phyloP scores from a whole-genome alignment of 495 filamentous ascomycete species.

The Aspergillus mulundensis region DNA sequence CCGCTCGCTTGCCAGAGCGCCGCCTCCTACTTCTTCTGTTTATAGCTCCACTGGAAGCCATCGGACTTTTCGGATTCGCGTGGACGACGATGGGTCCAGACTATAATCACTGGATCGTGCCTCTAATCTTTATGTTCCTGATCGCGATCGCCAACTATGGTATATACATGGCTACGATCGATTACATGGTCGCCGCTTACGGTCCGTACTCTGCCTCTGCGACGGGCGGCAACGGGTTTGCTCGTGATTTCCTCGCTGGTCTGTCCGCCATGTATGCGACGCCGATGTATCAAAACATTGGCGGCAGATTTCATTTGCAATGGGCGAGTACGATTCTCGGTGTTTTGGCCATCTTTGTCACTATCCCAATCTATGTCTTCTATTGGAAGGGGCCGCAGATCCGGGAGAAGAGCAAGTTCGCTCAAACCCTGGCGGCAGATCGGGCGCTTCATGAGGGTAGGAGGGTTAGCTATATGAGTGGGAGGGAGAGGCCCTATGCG shows the following conservation, averaged over 20 bases:
- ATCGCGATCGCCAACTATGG: constrained; percentile 67
- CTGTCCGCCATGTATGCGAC: constrained; percentile 45
- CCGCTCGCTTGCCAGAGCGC: constrained; percentile 52
- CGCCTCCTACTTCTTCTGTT: constrained; percentile 56
- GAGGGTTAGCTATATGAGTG: constrained; percentile 19
- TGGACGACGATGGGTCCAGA: constrained; percentile 61
- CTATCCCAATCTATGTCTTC: constrained; percentile 46
- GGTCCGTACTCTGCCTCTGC: constrained; percentile 75
- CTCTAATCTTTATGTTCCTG: constrained; percentile 54
- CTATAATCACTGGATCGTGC: constrained; percentile 56
- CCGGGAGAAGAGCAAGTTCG: constrained; percentile 42
- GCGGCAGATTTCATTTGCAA: constrained; percentile 27
- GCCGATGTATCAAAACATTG: constrained; percentile 38
- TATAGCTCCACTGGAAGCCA: constrained; percentile 60
- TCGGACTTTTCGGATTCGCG: constrained; percentile 67
- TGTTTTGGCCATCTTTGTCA: constrained; percentile 38
- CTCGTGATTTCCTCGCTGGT: constrained; percentile 45
- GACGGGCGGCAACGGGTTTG: constrained; percentile 64
- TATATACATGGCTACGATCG: constrained; percentile 78
- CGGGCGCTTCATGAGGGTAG: constrained; percentile 14
- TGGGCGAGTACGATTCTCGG: constrained; percentile 42
- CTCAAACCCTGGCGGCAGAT: constrained; percentile 29
- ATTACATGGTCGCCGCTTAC: constrained; percentile 82
- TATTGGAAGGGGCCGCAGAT: constrained; percentile 45
- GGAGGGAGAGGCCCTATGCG: constrained; percentile 10